These are phyloP conservation scores for Pichia sp. DNA, from an alignment of 1,139 yeast genomes.

Conservation along the genomic window DNA sequence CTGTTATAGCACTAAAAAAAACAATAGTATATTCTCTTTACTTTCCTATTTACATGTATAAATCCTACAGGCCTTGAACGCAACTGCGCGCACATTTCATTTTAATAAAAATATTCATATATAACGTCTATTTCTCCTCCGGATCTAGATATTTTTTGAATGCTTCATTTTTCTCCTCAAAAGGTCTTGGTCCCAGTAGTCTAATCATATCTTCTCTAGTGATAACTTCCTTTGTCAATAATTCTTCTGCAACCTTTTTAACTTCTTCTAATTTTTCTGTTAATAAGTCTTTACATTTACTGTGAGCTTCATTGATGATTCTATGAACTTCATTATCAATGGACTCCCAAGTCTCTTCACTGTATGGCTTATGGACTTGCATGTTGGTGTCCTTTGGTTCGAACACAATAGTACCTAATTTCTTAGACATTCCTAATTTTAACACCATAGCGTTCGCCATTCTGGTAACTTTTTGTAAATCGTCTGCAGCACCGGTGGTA, in stretches of 20 bases:
- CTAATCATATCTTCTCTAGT: constrained; percentile 79
- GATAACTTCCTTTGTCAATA: constrained; percentile 59
- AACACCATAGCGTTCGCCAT: constrained; percentile 77
- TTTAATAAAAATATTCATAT: background rate
- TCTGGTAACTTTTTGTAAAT: constrained; percentile 68
- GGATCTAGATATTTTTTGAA: constrained; percentile 58
- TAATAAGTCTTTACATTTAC: constrained; percentile 45
- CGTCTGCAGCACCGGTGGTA: constrained; percentile 77
- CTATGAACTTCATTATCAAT: constrained; percentile 63
- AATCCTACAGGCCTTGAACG: no score
- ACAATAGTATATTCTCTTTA: no score
- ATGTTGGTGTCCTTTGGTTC: constrained; percentile 19
- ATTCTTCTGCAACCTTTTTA: constrained; percentile 61
- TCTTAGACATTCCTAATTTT: constrained; percentile 66
- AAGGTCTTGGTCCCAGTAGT: constrained; percentile 66
- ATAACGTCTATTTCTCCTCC: background rate
- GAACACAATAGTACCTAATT: constrained; percentile 39
- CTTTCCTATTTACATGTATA: no score
- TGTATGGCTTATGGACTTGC: constrained; percentile 40
- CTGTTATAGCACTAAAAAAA: no score
- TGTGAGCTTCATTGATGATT: constrained; percentile 46
- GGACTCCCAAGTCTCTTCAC: constrained; percentile 57
- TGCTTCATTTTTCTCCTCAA: constrained; percentile 71
- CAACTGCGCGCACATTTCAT: no score
- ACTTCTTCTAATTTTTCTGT: constrained; percentile 54